phyloP scores from a whole-genome alignment of 768 basidiomycete genomes.

The Mycena alexandri region DNA sequence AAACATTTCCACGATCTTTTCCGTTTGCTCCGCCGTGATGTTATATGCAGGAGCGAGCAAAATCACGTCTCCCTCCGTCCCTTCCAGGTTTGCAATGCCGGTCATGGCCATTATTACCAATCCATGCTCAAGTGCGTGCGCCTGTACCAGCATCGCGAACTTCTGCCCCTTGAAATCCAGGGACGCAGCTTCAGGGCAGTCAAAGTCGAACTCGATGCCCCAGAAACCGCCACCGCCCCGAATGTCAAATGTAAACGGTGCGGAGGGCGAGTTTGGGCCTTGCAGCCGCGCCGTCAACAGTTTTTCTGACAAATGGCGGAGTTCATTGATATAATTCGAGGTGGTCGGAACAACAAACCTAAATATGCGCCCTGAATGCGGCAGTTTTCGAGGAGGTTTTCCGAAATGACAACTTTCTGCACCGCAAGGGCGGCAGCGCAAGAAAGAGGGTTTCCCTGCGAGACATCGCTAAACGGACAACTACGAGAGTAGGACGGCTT shows the following conservation, averaged over 20 bases:
- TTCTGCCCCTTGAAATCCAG: constrained; percentile 63
- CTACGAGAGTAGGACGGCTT: neutral
- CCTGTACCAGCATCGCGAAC: constrained; percentile 81
- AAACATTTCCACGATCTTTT: constrained; percentile 74
- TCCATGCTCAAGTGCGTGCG: constrained; percentile 73
- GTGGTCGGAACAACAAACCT: constrained; percentile 43
- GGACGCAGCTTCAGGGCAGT: constrained; percentile 52
- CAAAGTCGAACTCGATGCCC: constrained; percentile 86
- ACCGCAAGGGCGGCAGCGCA: constrained; percentile 88
- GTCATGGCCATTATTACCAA: constrained; percentile 81
- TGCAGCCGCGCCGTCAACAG: constrained; percentile 69
- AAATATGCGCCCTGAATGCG: constrained; percentile 72
- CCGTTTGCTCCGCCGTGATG: constrained; percentile 75
- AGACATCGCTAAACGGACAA: neutral
- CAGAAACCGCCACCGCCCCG: constrained; percentile 89
- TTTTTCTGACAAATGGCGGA: constrained; percentile 46
- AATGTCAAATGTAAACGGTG: constrained; percentile 81
- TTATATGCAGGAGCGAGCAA: constrained; percentile 88
- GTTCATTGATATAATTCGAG: neutral
- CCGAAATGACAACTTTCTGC: constrained; percentile 75
- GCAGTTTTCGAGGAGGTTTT: constrained; percentile 78
- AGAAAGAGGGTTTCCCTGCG: constrained; percentile 77
- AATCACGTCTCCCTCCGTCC: constrained; percentile 76
- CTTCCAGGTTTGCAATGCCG: constrained; percentile 77
- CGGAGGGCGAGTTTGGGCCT: constrained; percentile 67